Base-by-base conservation (phyloP, 78 protist species). In the Corallochytrium limacisporum region DNA sequence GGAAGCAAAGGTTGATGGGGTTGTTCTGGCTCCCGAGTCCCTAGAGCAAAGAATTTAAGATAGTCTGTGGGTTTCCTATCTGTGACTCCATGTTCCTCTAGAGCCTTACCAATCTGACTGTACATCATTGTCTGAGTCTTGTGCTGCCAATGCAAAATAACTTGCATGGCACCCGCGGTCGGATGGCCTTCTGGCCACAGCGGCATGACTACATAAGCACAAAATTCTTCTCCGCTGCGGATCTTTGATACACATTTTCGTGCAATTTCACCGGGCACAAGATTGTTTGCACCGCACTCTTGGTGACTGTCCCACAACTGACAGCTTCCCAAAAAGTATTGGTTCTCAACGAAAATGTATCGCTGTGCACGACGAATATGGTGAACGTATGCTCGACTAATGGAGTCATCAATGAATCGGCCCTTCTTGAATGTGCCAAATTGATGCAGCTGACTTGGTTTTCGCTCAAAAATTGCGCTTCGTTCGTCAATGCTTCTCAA, bases 101-200 rank as follows among this genome's bases (percentile, higher is more conserved):
- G 31, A 9, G 75, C 73, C n/a, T 37, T 4, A 12, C 62, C 79
- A 32, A 74, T 54, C 22, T 37, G 10, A 13, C 49, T 53, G 59
- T 66, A 66, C 68, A 61, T 62, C 54, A 68, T 53, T 4, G 16
- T 39, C 38, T 43, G 26, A 3, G 81, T 75, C 35, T 35, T 9
- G 42, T 5, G 39, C 73, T 75, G 72, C 66, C 71, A 75, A 49
- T 66, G 74, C 40, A 75, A 47, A 29, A 75, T 67, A 4, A 55
- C 81, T 22, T 63, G 75, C 20, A 67, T 18, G 40, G 81, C 4
- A 9, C 42, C 15, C 26, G 33, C 9, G 33, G 20, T 33, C 13
- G 81, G 81, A 20, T 15, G 50, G 42, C 81, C 72, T 22, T 75
- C 81, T 0, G 73, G 72, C 38, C 18, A 65, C 55, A 63, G 32